Base-by-base conservation (phyloP, 148 eudicot genomes). In the Amaranthus palmeri region DNA sequence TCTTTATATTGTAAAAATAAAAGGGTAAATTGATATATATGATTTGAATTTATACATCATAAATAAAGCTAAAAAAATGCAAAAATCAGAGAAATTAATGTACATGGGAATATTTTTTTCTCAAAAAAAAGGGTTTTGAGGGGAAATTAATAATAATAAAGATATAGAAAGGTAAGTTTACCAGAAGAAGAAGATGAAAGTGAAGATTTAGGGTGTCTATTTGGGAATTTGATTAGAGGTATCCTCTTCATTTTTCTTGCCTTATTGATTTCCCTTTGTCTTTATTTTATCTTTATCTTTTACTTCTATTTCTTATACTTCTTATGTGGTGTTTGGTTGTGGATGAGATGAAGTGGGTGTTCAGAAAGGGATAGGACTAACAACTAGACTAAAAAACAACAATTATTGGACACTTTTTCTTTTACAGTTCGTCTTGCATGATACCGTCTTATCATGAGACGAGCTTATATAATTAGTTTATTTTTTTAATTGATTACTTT, bases 161-260 rank as follows among this genome's bases (percentile, higher is more conserved):
- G 64, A 55, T 11, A 3, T 5, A 8, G 58, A 8, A 0, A 51
- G 2, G 0, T 3, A 54, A 54, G 4, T 12, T 10, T 67, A 77
- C 76, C 76, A 83, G 88, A 81, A 13, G 66, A 11, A 59, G 83
- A 70, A 48, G 86, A 18, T 6, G 88, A 79, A 48, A 85, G n/a
- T 6, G 88, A 79, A 46, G 82, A 54, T 56, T 77, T 76, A 1
- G 86, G 77, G 82, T 73, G 84, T 58, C 91, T 78, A 6, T 46
- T 71, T 4, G 91, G 91, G 65, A 87, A 87, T 80, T 85, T 85
- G 80, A 87, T 85, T 25, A 77, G 79, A 3, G 91, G 88, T 42
- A 87, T 87, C 73, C 91, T 83, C 83, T 71, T 84, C 89, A 86
- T 74, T 15, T 12, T 59, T 61, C 6, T 62, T 54, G 40, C 71